These are phyloP conservation scores for Trypanosoma lewisi DNA, from an alignment of 208 protist species.

Conservation along the genomic window DNA sequence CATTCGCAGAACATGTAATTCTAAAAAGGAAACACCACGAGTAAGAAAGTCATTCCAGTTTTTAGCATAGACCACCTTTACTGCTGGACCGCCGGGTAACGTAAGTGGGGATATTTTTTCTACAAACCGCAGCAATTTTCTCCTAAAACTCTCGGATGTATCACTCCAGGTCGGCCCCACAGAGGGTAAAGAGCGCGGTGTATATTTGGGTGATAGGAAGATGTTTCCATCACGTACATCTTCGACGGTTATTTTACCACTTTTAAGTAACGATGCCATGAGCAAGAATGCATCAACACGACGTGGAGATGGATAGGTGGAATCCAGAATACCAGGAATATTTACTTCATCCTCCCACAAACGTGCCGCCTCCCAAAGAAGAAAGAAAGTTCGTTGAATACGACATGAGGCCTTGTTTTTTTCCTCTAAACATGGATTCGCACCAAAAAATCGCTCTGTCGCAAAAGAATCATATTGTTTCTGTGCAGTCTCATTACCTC, in stretches of 20 bases:
- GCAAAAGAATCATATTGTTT: slow-evolving; percentile 2
- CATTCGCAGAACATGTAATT: slow-evolving; percentile 34
- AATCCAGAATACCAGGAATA: slow-evolving; percentile 16
- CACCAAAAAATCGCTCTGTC: slow-evolving; percentile 9
- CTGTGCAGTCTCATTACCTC: background rate
- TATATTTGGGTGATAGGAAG: slow-evolving; percentile 29
- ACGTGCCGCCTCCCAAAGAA: slow-evolving; percentile 27
- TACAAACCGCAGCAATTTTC: background rate
- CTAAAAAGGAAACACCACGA: slow-evolving; percentile 17
- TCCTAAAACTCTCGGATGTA: slow-evolving; percentile 8
- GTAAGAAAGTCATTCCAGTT: slow-evolving; percentile 18
- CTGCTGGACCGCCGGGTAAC: background rate
- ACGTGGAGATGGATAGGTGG: slow-evolving; percentile 35
- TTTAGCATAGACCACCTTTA: slow-evolving; percentile 5
- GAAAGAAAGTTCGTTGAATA: slow-evolving; percentile 16
- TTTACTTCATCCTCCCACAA: slow-evolving; percentile 22
- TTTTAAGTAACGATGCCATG: slow-evolving; percentile 34
- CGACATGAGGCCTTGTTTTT: background rate
- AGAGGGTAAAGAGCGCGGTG: slow-evolving; percentile 7
- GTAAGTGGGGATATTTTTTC: background rate
- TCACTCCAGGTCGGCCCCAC: slow-evolving; percentile 10
- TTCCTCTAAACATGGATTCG: slow-evolving; percentile 7
- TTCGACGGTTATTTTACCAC: slow-evolving; percentile 27
- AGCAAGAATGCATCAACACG: slow-evolving; percentile 57
- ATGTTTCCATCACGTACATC: slow-evolving; percentile 31